Percentiles rank a stretch among this genome's conserved stretches.
Conservation (phyloP, 768 basidiomycete genomes). For the Coprinopsis cinerea region DNA sequence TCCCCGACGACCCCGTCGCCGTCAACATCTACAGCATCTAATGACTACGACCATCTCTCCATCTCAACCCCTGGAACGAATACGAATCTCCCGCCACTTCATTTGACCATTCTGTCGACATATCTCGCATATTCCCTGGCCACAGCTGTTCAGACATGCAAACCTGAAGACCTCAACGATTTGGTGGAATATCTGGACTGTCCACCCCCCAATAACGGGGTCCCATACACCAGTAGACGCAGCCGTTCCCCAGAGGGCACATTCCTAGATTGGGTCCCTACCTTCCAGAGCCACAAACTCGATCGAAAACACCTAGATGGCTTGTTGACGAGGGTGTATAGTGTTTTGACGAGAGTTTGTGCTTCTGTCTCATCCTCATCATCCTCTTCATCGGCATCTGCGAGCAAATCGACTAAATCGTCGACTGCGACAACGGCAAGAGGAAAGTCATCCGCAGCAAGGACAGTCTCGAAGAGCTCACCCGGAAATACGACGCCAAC, state of each 20-base stretch:
- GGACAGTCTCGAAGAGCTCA: neutral
- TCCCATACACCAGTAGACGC: neutral
- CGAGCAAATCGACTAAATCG: slow-evolving; percentile 10
- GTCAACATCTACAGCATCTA: slow-evolving; percentile 15
- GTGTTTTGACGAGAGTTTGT: slow-evolving; percentile 40
- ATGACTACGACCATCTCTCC: slow-evolving; percentile 26
- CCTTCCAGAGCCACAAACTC: slow-evolving; percentile 32
- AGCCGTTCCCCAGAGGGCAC: slow-evolving; percentile 16
- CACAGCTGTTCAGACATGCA: slow-evolving; percentile 6
- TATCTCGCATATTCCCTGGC: slow-evolving; percentile 49
- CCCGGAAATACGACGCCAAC: neutral
- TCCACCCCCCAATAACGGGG: no score
- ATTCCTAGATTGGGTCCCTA: slow-evolving; percentile 50
- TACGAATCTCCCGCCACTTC: slow-evolving; percentile 18
- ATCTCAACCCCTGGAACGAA: slow-evolving; percentile 21
- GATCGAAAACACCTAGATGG: slow-evolving; percentile 52
- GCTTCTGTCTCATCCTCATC: slow-evolving; percentile 9
- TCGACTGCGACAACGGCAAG: no score
- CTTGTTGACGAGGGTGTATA: slow-evolving; percentile 56
- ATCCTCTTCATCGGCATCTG: neutral
- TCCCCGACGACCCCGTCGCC: slow-evolving; percentile 1
- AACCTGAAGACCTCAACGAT: slow-evolving; percentile 13
- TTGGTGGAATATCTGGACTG: slow-evolving; percentile 17
- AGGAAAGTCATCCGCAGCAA: neutral
- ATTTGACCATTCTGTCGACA: slow-evolving; percentile 53